Conservation (phyloP, 2,329 filamentous ascomycete species). For the Lecanoromycetidae sp. region DNA sequence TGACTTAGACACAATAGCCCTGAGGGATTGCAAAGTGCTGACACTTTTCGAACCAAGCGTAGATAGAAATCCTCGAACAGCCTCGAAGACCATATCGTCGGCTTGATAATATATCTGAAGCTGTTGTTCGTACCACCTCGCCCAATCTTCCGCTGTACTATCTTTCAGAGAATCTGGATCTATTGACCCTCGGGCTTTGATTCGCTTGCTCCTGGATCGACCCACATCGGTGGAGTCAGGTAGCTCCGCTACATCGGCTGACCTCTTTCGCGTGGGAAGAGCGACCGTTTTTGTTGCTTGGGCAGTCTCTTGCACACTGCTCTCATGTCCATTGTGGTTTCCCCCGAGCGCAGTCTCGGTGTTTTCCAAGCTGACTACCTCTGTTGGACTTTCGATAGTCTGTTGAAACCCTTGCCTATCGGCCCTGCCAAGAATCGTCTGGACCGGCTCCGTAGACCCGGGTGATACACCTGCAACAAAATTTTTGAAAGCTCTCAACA, state of each 20-base stretch:
- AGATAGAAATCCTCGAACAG: conserved; percentile 40
- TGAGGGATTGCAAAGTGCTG: conserved; percentile 28
- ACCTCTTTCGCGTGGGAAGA: conserved; percentile 41
- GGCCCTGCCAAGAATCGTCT: not conserved
- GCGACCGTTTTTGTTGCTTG: not conserved
- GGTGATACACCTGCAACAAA: not conserved
- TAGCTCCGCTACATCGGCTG: conserved; percentile 47
- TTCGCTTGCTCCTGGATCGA: conserved; percentile 47
- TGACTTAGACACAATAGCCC: not conserved
- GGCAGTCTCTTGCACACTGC: not conserved
- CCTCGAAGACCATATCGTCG: conserved; percentile 46
- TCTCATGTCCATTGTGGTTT: not conserved
- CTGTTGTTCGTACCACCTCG: conserved; percentile 43
- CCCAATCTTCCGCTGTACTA: conserved; percentile 35
- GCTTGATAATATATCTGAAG: conserved; percentile 42
- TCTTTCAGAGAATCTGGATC: conserved; percentile 34
- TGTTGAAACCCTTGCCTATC: not conserved
- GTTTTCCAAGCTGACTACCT: not conserved
- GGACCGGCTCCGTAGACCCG: not conserved
- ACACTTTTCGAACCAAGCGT: conserved; percentile 38
- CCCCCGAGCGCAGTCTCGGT: not conserved
- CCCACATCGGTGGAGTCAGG: conserved; percentile 46
- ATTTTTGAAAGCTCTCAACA: too few species aligned
- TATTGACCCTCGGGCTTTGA: conserved; percentile 42
- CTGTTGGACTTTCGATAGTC: not conserved